A percentile compares a stretch with the other conserved stretches of the same genome.
phyloP scores from a whole-genome alignment of 371 early-diverging fungal genomes.

The Basidiobolus heterosporus region DNA sequence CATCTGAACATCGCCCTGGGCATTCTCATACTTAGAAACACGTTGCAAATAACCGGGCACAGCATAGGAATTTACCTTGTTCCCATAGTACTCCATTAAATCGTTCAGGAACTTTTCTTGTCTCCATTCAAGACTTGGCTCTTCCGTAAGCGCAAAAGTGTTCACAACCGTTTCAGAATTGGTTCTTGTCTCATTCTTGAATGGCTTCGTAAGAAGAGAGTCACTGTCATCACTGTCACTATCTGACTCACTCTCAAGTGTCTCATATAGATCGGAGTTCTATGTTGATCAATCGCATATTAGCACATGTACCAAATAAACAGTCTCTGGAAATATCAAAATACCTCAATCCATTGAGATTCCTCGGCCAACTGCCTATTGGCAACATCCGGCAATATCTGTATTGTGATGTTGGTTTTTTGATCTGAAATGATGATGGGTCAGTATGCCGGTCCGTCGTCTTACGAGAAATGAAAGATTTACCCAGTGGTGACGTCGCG shows the following conservation, averaged over 20 bases:
- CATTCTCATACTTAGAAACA: background rate
- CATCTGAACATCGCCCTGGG: constrained; percentile 67
- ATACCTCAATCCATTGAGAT: background rate
- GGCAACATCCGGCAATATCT: too few species aligned
- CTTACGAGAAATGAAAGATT: background rate
- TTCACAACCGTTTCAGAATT: too few species aligned
- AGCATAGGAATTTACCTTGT: constrained; percentile 23
- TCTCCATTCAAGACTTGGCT: constrained; percentile 28
- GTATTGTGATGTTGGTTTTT: too few species aligned
- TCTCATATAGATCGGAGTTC: constrained; percentile 1
- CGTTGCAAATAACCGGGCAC: background rate
- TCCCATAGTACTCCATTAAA: constrained; percentile 51
- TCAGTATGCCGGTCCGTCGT: background rate
- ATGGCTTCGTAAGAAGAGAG: constrained; percentile 13
- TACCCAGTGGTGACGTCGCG: background rate
- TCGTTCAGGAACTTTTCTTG: constrained; percentile 31
- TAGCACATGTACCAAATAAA: too few species aligned
- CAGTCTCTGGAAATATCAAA: constrained; percentile 5
- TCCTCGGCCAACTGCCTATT: too few species aligned
- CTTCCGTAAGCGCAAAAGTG: constrained; percentile 10
- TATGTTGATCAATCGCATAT: too few species aligned
- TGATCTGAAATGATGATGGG: background rate
- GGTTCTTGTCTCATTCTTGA: too few species aligned
- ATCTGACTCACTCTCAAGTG: background rate
- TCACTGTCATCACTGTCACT: constrained; percentile 7